Conservation (phyloP, 2,329 filamentous ascomycete genomes). For the Talaromyces sp. region DNA sequence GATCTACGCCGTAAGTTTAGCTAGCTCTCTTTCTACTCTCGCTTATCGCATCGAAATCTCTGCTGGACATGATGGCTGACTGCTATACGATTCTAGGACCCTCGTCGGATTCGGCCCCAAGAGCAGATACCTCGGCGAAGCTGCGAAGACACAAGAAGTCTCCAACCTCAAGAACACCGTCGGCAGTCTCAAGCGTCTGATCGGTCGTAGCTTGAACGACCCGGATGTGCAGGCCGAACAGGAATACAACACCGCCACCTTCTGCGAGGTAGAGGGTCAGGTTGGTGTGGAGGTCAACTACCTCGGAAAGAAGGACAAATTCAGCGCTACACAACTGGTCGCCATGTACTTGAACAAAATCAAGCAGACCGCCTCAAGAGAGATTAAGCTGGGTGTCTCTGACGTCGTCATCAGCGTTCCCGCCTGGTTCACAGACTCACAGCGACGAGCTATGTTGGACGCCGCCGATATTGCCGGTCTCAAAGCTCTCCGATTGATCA, state of each 20-base stretch:
- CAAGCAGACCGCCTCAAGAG: slow-evolving; percentile 77
- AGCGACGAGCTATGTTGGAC: slow-evolving; percentile 84
- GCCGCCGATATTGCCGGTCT: slow-evolving; percentile 90
- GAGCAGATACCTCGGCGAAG: slow-evolving; percentile 87
- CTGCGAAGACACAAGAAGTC: slow-evolving; percentile 97
- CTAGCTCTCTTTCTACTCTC: slow-evolving; percentile 1
- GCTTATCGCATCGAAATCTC: slow-evolving; percentile 10
- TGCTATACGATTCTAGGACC: slow-evolving; percentile 54
- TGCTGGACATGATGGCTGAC: background rate
- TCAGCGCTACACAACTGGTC: slow-evolving; percentile 87
- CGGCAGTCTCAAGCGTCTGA: slow-evolving; percentile 83
- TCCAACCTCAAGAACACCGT: slow-evolving; percentile 99
- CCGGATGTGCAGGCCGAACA: slow-evolving; percentile 92
- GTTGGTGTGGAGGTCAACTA: slow-evolving; percentile 93
- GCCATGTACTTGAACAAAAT: slow-evolving; percentile 96
- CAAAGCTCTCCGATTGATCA: slow-evolving; percentile 90
- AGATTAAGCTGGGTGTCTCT: slow-evolving; percentile 85
- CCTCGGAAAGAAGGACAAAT: slow-evolving; percentile 89
- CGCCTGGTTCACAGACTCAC: slow-evolving; percentile 93
- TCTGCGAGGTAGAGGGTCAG: slow-evolving; percentile 89
- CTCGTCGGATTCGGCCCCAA: slow-evolving; percentile 94
- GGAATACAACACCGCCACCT: slow-evolving; percentile 77
- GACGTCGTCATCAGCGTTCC: slow-evolving; percentile 94
- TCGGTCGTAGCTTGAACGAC: slow-evolving; percentile 79
- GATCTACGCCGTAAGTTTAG: slow-evolving; percentile 86